Conservation (phyloP, 2,329 filamentous ascomycete genomes). For the Mollisiaceae sp. region DNA sequence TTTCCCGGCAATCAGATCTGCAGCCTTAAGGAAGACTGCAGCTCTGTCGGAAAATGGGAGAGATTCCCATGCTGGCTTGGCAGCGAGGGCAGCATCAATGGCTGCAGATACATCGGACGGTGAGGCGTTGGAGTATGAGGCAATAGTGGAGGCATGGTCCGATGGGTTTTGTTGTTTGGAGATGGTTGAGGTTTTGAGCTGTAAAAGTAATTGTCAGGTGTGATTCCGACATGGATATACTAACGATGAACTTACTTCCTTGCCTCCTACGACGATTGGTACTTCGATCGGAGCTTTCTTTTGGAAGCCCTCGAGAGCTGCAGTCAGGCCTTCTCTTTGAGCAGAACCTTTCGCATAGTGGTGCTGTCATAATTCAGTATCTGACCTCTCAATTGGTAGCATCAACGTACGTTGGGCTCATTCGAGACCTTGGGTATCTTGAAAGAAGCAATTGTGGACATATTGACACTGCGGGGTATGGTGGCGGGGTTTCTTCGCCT, state of each 20-base stretch:
- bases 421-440: conserved; percentile 87
- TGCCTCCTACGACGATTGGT: conserved; percentile 82
- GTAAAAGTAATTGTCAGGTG: conserved; percentile 16
- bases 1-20: conserved; percentile 87
- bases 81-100: conserved; percentile 84
- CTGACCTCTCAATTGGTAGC: conserved; percentile 9
- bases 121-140: conserved; percentile 84
- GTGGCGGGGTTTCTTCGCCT: conserved; percentile 23
- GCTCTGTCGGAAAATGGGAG: conserved; percentile 90
- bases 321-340: conserved; percentile 76
- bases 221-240: background rate
- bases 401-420: conserved; percentile 86
- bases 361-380: conserved; percentile 60
- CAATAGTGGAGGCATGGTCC: conserved; percentile 76
- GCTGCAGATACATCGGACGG: conserved; percentile 76
- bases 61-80: conserved; percentile 83
- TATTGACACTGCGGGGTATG: conserved; percentile 37
- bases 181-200: conserved; percentile 71
- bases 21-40: conserved; percentile 93
- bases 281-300: conserved; percentile 75
- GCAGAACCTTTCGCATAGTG: conserved; percentile 85
- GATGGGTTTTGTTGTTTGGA: conserved; percentile 82
- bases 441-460: conserved; percentile 71
- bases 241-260: conserved; percentile 62
- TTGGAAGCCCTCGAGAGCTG: conserved; percentile 73